Base-by-base conservation (phyloP, 2,329 filamentous ascomycete species). In the Fusarium metavorans region DNA sequence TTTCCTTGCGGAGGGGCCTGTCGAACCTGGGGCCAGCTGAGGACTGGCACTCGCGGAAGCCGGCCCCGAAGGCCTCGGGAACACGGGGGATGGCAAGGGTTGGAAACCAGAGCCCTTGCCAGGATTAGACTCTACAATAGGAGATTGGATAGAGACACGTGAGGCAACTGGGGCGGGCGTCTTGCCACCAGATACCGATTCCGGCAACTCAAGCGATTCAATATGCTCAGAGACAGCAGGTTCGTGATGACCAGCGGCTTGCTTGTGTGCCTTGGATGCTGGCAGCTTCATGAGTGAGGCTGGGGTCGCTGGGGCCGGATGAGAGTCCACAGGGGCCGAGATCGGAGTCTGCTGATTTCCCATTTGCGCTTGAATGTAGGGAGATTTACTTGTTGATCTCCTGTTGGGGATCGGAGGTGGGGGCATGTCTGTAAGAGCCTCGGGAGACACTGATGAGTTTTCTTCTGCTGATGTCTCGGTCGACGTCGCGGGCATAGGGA, bases 231-330 rank as follows among this genome's bases (percentile, higher is more conserved):
- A 85, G 32, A 85, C 83, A 20, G 83, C 80, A 4, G 84, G 81
- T 18, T 87, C 87, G 27, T 84, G 81, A 74, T 81, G 76, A 69
- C 81, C 81, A 70, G 83, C 79, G 34, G 87, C 83, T 16, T 75
- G 72, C 34, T 86, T 87, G 72, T 88, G 89, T 62, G 85, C 82
- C 76, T 86, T 86, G 77, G 89, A 89, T 30, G 88, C 87, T 5
- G 87, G 88, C 50, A 96, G 87, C 77, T 91, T 93, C 93, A 98
- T 98, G 68, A 98, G 84, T 8, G 95, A 97, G 10, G 95, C 94
- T 1, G 94, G 94, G 62, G 91, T 90, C 76, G 84, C 85, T 56
- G 91, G 90, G 76, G 84, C 85, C 61, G 85, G 86, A 25, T 83
- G 78, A 11, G 61, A 66, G 37, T 79, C 80, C 20, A 71, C 68